phyloP scores from a whole-genome alignment of 345 rosid species.

The Linum lewisii region DNA sequence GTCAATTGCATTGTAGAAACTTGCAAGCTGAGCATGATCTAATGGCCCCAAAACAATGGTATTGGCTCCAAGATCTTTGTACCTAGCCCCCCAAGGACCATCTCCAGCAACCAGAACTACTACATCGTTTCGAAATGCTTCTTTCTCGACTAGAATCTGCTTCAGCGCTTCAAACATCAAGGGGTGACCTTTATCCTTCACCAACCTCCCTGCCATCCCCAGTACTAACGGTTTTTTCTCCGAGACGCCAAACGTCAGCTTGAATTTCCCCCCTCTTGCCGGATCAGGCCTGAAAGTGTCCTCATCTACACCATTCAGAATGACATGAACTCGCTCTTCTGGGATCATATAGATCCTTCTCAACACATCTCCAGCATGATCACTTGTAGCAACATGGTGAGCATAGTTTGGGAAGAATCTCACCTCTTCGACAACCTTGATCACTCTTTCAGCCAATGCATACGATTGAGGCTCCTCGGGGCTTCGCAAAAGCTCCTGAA shows the following conservation, averaged over 20 bases:
- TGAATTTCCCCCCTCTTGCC: constrained; percentile 36
- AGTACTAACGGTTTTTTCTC: constrained; percentile 37
- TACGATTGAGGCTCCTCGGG: constrained; percentile 44
- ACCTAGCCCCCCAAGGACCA: constrained; percentile 91
- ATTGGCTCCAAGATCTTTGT: constrained; percentile 58
- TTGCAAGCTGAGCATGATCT: constrained; percentile 60
- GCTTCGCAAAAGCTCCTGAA: constrained; percentile 62
- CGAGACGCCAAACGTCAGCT: constrained; percentile 39
- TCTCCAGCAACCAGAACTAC: constrained; percentile 74
- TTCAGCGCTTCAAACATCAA: constrained; percentile 65
- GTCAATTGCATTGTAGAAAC: constrained; percentile 74
- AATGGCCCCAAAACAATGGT: constrained; percentile 67
- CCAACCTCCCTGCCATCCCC: constrained; percentile 88
- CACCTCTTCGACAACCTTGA: constrained; percentile 67
- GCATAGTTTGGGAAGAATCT: constrained; percentile 74
- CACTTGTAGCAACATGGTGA: constrained; percentile 90
- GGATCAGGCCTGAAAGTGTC: constrained; percentile 54
- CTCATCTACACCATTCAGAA: constrained; percentile 78
- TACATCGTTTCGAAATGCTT: constrained; percentile 30
- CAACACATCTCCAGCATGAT: constrained; percentile 81
- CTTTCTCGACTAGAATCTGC: constrained; percentile 48
- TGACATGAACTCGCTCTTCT: constrained; percentile 77
- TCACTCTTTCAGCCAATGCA: constrained; percentile 46
- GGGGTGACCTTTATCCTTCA: constrained; percentile 83
- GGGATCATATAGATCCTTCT: constrained; percentile 91